Evolutionary conservation across 345 rosid species (phyloP).

Genomic region (Gossypium herbaceum): DNA sequence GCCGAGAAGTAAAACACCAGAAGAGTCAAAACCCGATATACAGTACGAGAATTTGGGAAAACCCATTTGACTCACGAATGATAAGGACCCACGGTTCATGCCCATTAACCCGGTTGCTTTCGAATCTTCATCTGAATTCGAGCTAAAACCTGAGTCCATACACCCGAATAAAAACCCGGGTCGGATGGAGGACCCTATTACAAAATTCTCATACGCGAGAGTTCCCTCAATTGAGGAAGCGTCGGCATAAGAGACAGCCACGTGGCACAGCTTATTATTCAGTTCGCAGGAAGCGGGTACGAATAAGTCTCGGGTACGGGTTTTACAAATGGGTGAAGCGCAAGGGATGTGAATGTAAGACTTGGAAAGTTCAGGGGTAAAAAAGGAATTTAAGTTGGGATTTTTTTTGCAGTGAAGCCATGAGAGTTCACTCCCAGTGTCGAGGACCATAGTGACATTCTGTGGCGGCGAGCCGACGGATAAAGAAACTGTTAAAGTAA

Average conservation of each 20-base stretch:
- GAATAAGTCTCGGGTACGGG: constrained; percentile 42
- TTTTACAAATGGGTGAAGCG: constrained; percentile 41
- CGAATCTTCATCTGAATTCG: constrained; percentile 52
- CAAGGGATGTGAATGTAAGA: constrained; percentile 48
- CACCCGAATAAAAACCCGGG: constrained; percentile 60
- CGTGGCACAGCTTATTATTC: constrained; percentile 40
- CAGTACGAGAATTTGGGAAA: constrained; percentile 70
- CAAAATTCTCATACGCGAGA: constrained; percentile 48
- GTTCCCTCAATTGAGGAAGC: constrained; percentile 55
- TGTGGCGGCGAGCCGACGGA: constrained; percentile 66
- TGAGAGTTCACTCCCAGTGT: constrained; percentile 78
- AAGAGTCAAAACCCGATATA: constrained; percentile 64
- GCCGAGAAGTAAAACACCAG: constrained; percentile 62
- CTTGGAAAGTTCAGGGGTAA: constrained; percentile 38
- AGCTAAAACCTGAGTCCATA: constrained; percentile 64
- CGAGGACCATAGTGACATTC: constrained; percentile 56
- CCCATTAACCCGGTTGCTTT: constrained; percentile 74
- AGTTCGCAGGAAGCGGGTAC: constrained; percentile 48
- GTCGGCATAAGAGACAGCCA: constrained; percentile 51
- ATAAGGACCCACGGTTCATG: constrained; percentile 74
- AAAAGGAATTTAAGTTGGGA: constrained; percentile 30
- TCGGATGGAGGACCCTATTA: constrained; percentile 36
- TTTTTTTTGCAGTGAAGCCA: constrained; percentile 57
- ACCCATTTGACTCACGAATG: constrained; percentile 65
- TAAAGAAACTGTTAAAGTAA: constrained; percentile 58